These are phyloP conservation scores for Mycosphaerelloides madeirae DNA, from an alignment of 2,329 filamentous ascomycete genomes.

Conservation along the genomic window DNA sequence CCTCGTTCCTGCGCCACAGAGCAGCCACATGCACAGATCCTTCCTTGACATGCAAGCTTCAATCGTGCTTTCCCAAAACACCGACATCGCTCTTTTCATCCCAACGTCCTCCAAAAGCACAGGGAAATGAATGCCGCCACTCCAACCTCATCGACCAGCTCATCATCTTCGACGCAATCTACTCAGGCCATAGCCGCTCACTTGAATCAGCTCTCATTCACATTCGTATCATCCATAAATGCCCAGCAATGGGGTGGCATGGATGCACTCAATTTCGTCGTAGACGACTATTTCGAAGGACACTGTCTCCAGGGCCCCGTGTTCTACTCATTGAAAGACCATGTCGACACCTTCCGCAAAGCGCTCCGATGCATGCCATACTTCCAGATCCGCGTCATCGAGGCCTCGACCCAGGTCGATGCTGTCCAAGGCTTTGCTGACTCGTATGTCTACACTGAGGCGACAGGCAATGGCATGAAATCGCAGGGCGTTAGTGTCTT, in stretches of 20 bases:
- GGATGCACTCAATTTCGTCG: constrained; percentile 1
- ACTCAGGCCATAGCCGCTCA: too few species aligned
- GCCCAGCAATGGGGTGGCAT: too few species aligned
- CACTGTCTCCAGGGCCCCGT: neutral
- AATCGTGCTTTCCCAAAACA: too few species aligned
- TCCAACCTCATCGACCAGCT: too few species aligned
- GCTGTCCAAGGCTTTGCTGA: constrained; percentile 8
- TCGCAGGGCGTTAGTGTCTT: constrained; percentile 11
- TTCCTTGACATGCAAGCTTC: neutral
- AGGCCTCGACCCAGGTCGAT: constrained; percentile 5
- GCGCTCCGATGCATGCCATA: neutral
- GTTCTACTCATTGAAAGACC: constrained; percentile 1
- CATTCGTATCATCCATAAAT: neutral
- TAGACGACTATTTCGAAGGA: neutral
- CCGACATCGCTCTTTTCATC: too few species aligned
- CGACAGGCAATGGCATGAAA: constrained; percentile 7
- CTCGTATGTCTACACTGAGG: constrained; percentile 9
- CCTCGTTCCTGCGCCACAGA: too few species aligned
- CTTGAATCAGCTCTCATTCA: too few species aligned
- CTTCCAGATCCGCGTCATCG: constrained; percentile 5
- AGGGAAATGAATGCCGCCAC: too few species aligned
- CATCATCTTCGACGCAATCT: too few species aligned
- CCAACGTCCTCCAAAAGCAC: too few species aligned
- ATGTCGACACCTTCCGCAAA: constrained; percentile 3
- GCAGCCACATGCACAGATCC: neutral